A percentile compares a stretch with the other conserved stretches of the same genome.
These are phyloP conservation scores for Lantana camara DNA, from an alignment of 257 asterid species.

Conservation along the genomic window DNA sequence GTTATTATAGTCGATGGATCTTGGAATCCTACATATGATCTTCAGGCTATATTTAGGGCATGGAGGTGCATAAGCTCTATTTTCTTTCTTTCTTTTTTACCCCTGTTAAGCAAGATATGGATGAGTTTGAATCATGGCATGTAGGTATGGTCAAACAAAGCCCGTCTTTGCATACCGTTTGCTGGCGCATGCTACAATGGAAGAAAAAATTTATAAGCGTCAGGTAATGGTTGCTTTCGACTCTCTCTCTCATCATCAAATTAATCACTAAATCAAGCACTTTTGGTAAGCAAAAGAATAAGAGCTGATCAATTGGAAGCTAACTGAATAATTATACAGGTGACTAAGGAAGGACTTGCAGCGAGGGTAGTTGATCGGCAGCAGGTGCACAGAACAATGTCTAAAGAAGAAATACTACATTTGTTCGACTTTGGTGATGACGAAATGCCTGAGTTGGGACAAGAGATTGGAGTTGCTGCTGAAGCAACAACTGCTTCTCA, in stretches of 20 bases:
- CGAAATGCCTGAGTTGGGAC: slow-evolving; percentile 60
- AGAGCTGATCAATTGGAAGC: too few relatives aligned
- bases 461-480: slow-evolving; percentile 45
- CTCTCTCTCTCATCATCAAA: too few relatives aligned
- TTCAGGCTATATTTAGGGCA: slow-evolving; percentile 93
- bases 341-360: slow-evolving; percentile 99
- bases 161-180: slow-evolving; percentile 98
- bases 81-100: neutral
- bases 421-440: slow-evolving; percentile 94
- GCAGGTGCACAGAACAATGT: slow-evolving; percentile 94
- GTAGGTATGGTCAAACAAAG: slow-evolving; percentile 94
- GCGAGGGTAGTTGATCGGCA: slow-evolving; percentile 98
- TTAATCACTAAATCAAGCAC: too few relatives aligned
- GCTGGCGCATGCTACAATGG: slow-evolving; percentile 97
- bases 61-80: slow-evolving; percentile 73
- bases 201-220: slow-evolving; percentile 97
- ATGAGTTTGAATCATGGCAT: slow-evolving; percentile 21
- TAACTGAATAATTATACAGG: too few relatives aligned
- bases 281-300: too few relatives aligned
- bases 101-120: slow-evolving; percentile 16
- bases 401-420: slow-evolving; percentile 95
- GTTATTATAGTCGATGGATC: slow-evolving; percentile 98
- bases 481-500: slow-evolving; percentile 39
- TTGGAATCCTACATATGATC: slow-evolving; percentile 97
- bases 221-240: slow-evolving; percentile 53